Conservation (phyloP, 2,329 filamentous ascomycete genomes). For the Spiromastix sp. region DNA sequence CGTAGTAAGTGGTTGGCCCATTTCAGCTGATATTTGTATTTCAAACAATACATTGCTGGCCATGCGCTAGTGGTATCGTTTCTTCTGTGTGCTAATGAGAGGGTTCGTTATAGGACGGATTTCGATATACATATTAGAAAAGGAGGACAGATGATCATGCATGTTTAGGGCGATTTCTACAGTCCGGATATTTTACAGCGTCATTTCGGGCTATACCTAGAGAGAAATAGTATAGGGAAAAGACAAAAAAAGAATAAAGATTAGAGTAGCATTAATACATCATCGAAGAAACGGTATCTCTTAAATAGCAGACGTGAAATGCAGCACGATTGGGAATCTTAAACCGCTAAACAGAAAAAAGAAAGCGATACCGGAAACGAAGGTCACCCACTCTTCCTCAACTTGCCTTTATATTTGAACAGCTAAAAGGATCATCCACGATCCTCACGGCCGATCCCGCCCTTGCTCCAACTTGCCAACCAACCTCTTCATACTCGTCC, state of each 20-base stretch:
- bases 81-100: neutral
- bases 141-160: too few species aligned
- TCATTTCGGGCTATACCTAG: too few species aligned
- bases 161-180: too few species aligned
- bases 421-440: neutral
- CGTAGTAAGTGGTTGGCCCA: slow-evolving; percentile 16
- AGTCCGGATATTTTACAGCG: too few species aligned
- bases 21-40: neutral
- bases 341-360: neutral
- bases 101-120: slow-evolving; percentile 16
- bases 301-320: too few species aligned
- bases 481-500: slow-evolving; percentile 85
- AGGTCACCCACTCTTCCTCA: slow-evolving; percentile 14
- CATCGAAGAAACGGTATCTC: too few species aligned
- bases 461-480: slow-evolving; percentile 60
- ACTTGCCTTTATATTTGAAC: slow-evolving; percentile 5
- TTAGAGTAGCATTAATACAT: too few species aligned
- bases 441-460: slow-evolving; percentile 18
- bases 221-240: too few species aligned
- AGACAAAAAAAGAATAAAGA: too few species aligned
- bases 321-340: too few species aligned
- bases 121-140: slow-evolving; percentile 25
- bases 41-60: neutral
- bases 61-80: too few species aligned
- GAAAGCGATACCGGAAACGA: slow-evolving; percentile 5